Base-by-base conservation (phyloP, 495 filamentous ascomycete genomes). In the Hypoxylon rickii region DNA sequence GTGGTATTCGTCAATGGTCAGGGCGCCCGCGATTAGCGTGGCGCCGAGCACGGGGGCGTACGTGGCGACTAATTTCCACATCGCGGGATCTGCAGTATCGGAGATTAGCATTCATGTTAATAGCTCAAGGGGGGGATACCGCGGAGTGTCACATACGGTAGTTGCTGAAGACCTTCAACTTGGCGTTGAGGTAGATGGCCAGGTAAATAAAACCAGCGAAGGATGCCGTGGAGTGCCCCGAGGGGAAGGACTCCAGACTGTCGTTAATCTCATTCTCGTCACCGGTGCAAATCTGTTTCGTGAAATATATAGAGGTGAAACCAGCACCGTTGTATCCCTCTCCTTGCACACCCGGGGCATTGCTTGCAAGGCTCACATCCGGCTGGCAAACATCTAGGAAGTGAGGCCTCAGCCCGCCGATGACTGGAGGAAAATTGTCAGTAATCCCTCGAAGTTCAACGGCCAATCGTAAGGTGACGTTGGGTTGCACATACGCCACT, bases 151-250 rank as follows among this genome's bases (percentile, higher is more conserved):
- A n/a, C n/a, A n/a, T n/a, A n/a, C n/a, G 83, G 58, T 82, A 81
- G 66, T 82, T 77, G 39, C 76, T 56, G 54, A 82, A 84, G 16
- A 83, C 74, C 67, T 86, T 85, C 15, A 88, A 71, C 52, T 87
- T 86, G 5, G 80, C 83, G 53, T 87, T 87, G 13, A 88, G 70
- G 64, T 85, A 89, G 0, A 88, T 72, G n/a, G 72, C 74, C 3
- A 86, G 63, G 50, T 76, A 88, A 3, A 77, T 61, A 41, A 80
- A 79, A n/a, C 76, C 80, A 0, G 81, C 80, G 49, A 85, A 87
- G 0, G 83, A 78, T 6, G 78, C 78, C 0, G 76, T 75, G 33
- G 81, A 72, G 61, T 87, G 84, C 4, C 86, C 86, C 8, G 73
- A 79, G 0, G 85, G 85, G 62, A 88, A 86, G 1, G 76, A 79